A percentile compares a stretch with the other conserved stretches of the same genome.
phyloP scores from a whole-genome alignment of 768 basidiomycete genomes.

The Trametes cinnabarina region DNA sequence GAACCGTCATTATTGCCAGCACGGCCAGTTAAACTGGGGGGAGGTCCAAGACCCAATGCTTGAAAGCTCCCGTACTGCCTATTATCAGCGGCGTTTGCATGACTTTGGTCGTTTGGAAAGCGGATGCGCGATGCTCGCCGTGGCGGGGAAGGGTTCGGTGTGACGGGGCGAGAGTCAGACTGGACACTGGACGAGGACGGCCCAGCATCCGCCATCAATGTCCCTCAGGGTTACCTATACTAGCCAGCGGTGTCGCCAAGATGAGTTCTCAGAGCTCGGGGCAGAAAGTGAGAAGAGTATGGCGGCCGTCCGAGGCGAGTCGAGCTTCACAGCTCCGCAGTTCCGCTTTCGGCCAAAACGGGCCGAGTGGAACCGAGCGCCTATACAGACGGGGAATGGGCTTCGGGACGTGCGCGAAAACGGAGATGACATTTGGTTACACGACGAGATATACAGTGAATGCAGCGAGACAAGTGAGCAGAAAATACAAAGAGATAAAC shows the following conservation, averaged over 20 bases:
- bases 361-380: background rate
- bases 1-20: slow-evolving; percentile 2
- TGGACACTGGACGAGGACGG: slow-evolving; percentile 24
- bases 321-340: background rate
- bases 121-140: slow-evolving; percentile 31
- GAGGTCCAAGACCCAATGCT: slow-evolving; percentile 29
- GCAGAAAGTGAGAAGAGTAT: background rate
- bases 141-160: slow-evolving; percentile 9
- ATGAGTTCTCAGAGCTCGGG: background rate
- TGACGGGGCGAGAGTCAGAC: slow-evolving; percentile 13
- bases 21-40: slow-evolving; percentile 21
- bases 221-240: background rate
- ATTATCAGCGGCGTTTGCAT: background rate
- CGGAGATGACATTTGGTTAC: background rate
- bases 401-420: too few species aligned
- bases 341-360: background rate
- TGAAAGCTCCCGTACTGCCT: slow-evolving; percentile 13
- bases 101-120: slow-evolving; percentile 29
- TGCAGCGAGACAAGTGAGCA: too few species aligned
- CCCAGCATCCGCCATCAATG: slow-evolving; percentile 34
- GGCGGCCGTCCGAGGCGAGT: background rate
- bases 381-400: too few species aligned
- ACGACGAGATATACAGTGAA: background rate
- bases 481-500: background rate
- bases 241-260: background rate